Evolutionary conservation across 2,329 filamentous ascomycete genomes (phyloP), one percentile per base, ranked within the genome.

Genomic region (Xylariaceae sp.): DNA sequence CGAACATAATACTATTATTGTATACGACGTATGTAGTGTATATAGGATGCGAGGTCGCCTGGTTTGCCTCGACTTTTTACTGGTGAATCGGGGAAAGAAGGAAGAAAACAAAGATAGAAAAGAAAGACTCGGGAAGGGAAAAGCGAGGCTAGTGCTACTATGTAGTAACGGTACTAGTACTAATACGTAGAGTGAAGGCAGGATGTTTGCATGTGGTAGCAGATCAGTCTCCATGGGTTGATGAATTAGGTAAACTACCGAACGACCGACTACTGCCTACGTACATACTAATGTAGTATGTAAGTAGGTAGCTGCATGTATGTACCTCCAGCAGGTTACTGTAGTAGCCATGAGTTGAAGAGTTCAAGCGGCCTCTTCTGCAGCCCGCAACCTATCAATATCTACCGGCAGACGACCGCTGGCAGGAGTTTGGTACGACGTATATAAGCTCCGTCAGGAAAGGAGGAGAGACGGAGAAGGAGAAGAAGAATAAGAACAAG

Each of bases 321-420:
- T 42, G 20, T 43, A 43, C 20, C 54, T 50, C 42, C 49, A 46
- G 18, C 19, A 4, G 20, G 21, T n/a, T n/a, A n/a, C n/a, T n/a
- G n/a, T n/a, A n/a, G n/a, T n/a, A 37, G 21, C 44, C 56, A 59
- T 59, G 56, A 40, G 56, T 52, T 52, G 45, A 21, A 41, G 55
- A 52, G 20, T 18, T 45, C 42, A 55, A 59, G 56, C 56, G 56
- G 56, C 56, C 56, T 50, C 42, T 55, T 50, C 49, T 59, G 56
- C 56, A 52, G 40, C 41, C n/a, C 48, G 18, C 42, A 23, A 48
- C 48, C 37, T 45, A 45, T 50, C 48, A 46, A 52, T 29, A 47
- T 44, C n/a, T 44, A 46, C 50, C 50, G 50, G 43, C 37, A 52
- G 50, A 40, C 29, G 21, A 47, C 16, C 32, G 14, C 32, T 3